A percentile compares a stretch with the other conserved stretches of the same genome.
phyloP scores from a whole-genome alignment of 2,329 filamentous ascomycete genomes.

The Aspergillus ruber region DNA sequence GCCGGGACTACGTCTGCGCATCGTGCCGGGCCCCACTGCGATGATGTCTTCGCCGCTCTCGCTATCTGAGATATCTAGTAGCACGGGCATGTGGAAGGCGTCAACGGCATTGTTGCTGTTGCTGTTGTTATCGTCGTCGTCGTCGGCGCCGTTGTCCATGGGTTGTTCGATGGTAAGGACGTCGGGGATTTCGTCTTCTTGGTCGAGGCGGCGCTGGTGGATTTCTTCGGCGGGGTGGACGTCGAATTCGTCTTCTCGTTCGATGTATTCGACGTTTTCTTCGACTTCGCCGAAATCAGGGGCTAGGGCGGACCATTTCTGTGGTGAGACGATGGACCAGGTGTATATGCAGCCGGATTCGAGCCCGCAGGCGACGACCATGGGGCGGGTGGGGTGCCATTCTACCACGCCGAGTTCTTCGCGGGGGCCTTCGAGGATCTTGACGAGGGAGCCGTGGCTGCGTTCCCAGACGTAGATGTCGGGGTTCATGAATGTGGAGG shows the following conservation, averaged over 20 bases:
- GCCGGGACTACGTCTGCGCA: constrained; percentile 76
- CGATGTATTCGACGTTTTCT: constrained; percentile 95
- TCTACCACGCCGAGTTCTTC: constrained; percentile 96
- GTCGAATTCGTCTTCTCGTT: constrained; percentile 95
- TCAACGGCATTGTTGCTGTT: constrained; percentile 39
- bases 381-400: constrained; percentile 84
- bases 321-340: constrained; percentile 91
- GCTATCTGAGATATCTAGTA: constrained; percentile 87
- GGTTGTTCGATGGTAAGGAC: constrained; percentile 70
- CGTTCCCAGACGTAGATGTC: constrained; percentile 99
- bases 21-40: constrained; percentile 66
- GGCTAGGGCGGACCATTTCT: constrained; percentile 93
- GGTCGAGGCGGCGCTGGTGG: constrained; percentile 79
- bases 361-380: constrained; percentile 84
- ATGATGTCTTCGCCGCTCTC: constrained; percentile 89
- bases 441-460: constrained; percentile 84
- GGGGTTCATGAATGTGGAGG: constrained; percentile 96
- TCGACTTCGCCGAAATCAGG: constrained; percentile 97
- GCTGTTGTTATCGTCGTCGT: constrained; percentile 44
- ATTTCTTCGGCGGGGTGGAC: constrained; percentile 94
- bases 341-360: constrained; percentile 92
- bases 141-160: constrained; percentile 52
- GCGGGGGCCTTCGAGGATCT: constrained; percentile 93
- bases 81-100: constrained; percentile 82
- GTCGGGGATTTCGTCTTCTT: constrained; percentile 90